phyloP scores from a whole-genome alignment of 805 yeast species.

The Naumovozyma dairenensis region DNA sequence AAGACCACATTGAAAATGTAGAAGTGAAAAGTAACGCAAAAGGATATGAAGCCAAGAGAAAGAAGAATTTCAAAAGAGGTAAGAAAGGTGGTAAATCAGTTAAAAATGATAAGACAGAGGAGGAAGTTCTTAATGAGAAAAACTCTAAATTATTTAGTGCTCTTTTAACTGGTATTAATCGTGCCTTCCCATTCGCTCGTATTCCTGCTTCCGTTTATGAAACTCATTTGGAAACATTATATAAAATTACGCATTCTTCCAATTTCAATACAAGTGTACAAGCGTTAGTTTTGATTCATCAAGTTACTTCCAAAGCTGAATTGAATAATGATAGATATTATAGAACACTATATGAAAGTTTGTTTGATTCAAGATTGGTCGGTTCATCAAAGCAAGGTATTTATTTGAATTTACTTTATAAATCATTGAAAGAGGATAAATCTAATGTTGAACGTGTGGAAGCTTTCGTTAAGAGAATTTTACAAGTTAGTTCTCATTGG shows the following conservation, averaged over 20 bases:
- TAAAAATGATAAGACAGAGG: slow-evolving; percentile 43
- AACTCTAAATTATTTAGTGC: slow-evolving; percentile 82
- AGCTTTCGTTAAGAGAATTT: slow-evolving; percentile 84
- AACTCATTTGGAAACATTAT: slow-evolving; percentile 73
- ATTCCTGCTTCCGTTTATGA: slow-evolving; percentile 61
- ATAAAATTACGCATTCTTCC: slow-evolving; percentile 84
- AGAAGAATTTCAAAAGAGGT: slow-evolving; percentile 70
- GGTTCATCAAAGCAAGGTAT: slow-evolving; percentile 89
- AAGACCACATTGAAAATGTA: slow-evolving; percentile 33
- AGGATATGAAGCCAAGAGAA: slow-evolving; percentile 50
- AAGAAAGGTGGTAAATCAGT: slow-evolving; percentile 82
- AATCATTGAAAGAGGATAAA: slow-evolving; percentile 65
- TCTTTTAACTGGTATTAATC: slow-evolving; percentile 84
- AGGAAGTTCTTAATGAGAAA: slow-evolving; percentile 64
- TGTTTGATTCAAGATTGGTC: slow-evolving; percentile 74
- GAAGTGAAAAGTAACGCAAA: slow-evolving; percentile 27
- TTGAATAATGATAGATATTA: slow-evolving; percentile 61
- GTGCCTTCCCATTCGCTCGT: slow-evolving; percentile 88
- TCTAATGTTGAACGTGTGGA: slow-evolving; percentile 51
- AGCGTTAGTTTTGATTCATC: slow-evolving; percentile 77
- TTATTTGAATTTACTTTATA: slow-evolving; percentile 76
- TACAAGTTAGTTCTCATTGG: slow-evolving; percentile 82
- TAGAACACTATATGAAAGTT: slow-evolving; percentile 80
- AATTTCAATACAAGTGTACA: slow-evolving; percentile 92
- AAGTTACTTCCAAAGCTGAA: slow-evolving; percentile 55